Conservation (phyloP, 2,329 filamentous ascomycete species). For the Monilinia fructicola region DNA sequence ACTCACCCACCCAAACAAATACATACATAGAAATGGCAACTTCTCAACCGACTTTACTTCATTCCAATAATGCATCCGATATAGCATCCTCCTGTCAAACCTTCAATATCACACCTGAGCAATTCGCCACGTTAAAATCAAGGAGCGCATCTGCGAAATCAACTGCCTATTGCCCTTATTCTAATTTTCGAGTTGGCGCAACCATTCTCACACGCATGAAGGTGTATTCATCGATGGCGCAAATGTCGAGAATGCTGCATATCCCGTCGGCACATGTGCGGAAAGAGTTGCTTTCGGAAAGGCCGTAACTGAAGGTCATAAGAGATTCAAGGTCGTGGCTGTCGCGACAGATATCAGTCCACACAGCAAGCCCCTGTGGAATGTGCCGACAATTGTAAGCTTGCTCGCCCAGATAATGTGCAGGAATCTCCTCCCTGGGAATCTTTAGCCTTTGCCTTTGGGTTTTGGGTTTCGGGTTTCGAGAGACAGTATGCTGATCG, state of each 20-base stretch:
- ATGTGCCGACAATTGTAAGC: constrained; percentile 92
- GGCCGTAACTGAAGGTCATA: constrained; percentile 58
- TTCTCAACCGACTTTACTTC: neutral
- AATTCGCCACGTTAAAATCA: constrained; percentile 65
- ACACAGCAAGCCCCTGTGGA: constrained; percentile 77
- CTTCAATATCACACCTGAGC: constrained; percentile 55
- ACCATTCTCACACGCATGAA: constrained; percentile 63
- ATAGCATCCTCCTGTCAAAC: constrained; percentile 24
- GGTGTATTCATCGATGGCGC: constrained; percentile 62
- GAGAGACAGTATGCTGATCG: neutral
- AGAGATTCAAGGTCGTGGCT: constrained; percentile 72
- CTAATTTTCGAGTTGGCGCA: constrained; percentile 82
- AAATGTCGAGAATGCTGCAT: constrained; percentile 88
- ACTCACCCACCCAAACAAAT: neutral
- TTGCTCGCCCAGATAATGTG: neutral
- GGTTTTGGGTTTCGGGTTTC: neutral
- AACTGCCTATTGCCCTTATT: constrained; percentile 71
- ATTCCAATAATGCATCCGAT: constrained; percentile 5
- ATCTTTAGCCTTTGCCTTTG: too few species aligned
- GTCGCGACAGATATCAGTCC: constrained; percentile 77
- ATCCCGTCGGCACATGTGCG: constrained; percentile 93
- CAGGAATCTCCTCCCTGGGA: neutral
- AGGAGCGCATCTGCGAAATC: constrained; percentile 73
- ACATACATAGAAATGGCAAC: neutral
- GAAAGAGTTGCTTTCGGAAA: constrained; percentile 86